Base-by-base conservation (phyloP, 257 asterid genomes). In the Fraxinus americana region DNA sequence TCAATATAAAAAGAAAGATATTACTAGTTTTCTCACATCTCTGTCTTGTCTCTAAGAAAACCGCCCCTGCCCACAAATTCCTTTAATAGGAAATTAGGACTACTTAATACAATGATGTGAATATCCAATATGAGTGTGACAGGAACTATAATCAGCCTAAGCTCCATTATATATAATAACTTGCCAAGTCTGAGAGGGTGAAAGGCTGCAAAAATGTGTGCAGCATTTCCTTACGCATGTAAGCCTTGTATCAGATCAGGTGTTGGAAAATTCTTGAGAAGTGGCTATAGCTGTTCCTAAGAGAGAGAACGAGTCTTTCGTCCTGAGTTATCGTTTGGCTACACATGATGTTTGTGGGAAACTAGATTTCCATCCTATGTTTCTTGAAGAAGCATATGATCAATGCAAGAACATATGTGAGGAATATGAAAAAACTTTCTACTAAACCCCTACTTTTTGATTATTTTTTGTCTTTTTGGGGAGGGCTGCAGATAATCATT, bases 401-500 rank as follows among this genome's bases (percentile, higher is more conserved):
- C 76, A 91, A 77, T 92, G 95, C 88, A 88, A 85, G 76, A 90
- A 86, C 16, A 82, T 92, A 39, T 92, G 98, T 84, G 91, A 88
- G 35, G 98, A 92, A 85, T 87, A 91, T 87, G 98, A 97, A 6
- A 92, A 91, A 74, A 92, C 98, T 8, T 92, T 92, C 88, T 92
- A 91, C 85, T 79, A 35, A 23, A 65, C 73, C 68, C 19, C 54
- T 77, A 39, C 45, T 39, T 39, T 35, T 39, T 14, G 13, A 13
- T 5, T 54, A 5, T 70, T 34, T 27, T 29, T 65, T 12, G 0
- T 35, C 7, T 4, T 32, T 57, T 25, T 13, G 38, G 38, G 7
- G 39, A 0, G 8, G 39, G 39, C 8, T 35, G 38, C 39, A 35
- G 39, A 35, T 35, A 7, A 35, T 23, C 45, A 8, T 17, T 23